Conservation (phyloP, 495 filamentous ascomycete species). For the Durotheca rogersii region DNA sequence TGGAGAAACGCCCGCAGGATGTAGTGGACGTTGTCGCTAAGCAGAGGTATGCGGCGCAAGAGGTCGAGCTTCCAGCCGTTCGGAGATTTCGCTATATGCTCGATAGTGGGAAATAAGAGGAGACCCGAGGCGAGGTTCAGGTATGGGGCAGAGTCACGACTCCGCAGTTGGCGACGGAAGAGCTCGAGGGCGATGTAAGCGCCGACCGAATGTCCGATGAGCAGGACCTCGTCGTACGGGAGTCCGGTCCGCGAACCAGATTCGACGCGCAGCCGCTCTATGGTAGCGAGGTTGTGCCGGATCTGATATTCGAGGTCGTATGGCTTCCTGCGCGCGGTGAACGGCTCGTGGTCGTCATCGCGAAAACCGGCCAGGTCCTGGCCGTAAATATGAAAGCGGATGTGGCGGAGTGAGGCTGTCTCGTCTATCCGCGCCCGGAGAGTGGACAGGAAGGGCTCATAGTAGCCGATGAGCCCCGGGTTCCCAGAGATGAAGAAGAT, state of each 20-base stretch:
- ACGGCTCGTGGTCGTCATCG: constrained; percentile 45
- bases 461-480: constrained; percentile 82
- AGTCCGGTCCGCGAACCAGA: constrained; percentile 16
- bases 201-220: constrained; percentile 85
- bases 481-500: constrained; percentile 79
- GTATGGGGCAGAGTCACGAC: constrained; percentile 7
- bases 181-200: constrained; percentile 76
- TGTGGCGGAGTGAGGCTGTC: constrained; percentile 11
- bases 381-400: constrained; percentile 61
- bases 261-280: constrained; percentile 20
- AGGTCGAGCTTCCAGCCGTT: constrained; percentile 59
- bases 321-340: constrained; percentile 39
- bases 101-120: constrained; percentile 75
- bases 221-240: constrained; percentile 58
- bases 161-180: constrained; percentile 53
- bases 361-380: constrained; percentile 74
- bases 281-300: constrained; percentile 34
- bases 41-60: constrained; percentile 53
- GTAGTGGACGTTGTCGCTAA: constrained; percentile 55
- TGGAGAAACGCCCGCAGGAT: constrained; percentile 51
- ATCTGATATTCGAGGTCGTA: constrained; percentile 66
- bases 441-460: constrained; percentile 63
- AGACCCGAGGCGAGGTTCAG: constrained; percentile 52
- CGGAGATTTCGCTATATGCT: constrained; percentile 67
- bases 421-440: constrained; percentile 42